Evolutionary conservation across 257 asterid genomes (phyloP).

Genomic region (Scutellaria galericulata): DNA sequence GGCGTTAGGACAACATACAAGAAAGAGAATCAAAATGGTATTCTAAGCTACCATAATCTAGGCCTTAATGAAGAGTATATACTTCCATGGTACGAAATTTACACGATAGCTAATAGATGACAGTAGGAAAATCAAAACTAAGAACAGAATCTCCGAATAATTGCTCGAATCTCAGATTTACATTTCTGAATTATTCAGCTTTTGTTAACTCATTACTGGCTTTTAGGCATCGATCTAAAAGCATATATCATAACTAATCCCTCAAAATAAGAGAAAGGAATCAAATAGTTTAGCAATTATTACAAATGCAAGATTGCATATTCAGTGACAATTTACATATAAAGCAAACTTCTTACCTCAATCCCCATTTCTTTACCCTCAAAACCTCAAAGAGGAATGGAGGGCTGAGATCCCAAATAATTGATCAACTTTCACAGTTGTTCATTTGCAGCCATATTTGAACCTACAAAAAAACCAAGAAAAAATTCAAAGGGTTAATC

Average conservation of each 20-base stretch:
- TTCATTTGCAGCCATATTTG: slow-evolving; percentile 18
- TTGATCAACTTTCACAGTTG: slow-evolving; percentile 20
- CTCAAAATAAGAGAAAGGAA: neutral
- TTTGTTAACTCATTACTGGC: slow-evolving; percentile 1
- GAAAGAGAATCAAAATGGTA: neutral
- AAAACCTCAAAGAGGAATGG: slow-evolving; percentile 22
- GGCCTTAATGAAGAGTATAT: neutral
- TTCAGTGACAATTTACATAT: neutral
- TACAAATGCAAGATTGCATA: neutral
- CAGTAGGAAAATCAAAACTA: slow-evolving; percentile 1
- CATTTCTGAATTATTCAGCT: slow-evolving; percentile 5
- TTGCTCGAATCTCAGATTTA: neutral
- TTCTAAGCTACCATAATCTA: neutral
- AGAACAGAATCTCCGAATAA: neutral
- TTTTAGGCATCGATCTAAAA: neutral
- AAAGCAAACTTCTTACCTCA: slow-evolving; percentile 22
- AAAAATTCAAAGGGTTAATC: slow-evolving; percentile 3
- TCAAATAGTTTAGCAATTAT: neutral
- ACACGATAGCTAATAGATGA: neutral
- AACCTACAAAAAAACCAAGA: slow-evolving; percentile 22
- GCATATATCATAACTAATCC: neutral
- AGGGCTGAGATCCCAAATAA: slow-evolving; percentile 16
- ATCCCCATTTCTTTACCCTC: slow-evolving; percentile 19
- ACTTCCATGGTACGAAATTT: neutral
- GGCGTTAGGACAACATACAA: neutral